phyloP scores from a whole-genome alignment of 345 rosid genomes.

The Cardiospermum halicacabum region DNA sequence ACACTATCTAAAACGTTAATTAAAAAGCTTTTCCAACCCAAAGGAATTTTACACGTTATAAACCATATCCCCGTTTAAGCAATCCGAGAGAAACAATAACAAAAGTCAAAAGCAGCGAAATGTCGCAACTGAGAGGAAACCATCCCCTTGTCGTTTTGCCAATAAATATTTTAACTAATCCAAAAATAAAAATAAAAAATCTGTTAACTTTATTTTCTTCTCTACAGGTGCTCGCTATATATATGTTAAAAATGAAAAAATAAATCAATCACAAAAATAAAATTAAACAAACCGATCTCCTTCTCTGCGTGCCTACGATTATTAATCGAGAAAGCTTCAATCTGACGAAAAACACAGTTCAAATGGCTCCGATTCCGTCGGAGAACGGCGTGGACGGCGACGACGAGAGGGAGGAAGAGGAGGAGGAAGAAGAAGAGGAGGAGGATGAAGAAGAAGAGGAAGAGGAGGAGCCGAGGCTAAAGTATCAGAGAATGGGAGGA shows the following conservation, averaged over 20 bases:
- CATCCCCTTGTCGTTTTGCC: conserved; percentile 22
- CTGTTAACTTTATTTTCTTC: background rate
- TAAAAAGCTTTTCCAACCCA: too few species aligned
- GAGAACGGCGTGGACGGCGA: conserved; percentile 93
- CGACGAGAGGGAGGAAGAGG: conserved; percentile 73
- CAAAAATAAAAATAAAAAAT: background rate
- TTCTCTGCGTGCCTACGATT: background rate
- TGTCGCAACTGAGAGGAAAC: background rate
- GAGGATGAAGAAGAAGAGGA: conserved; percentile 62
- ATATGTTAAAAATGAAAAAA: background rate
- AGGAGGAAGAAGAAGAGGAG: conserved; percentile 53
- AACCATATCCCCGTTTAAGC: too few species aligned
- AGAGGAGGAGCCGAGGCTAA: conserved; percentile 91
- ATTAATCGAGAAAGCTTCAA: background rate
- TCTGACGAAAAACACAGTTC: conserved; percentile 15
- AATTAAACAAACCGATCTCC: conserved; percentile 8
- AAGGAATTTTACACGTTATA: too few species aligned
- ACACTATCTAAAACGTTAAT: too few species aligned
- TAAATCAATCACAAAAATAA: background rate
- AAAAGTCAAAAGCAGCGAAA: background rate
- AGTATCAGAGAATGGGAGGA: conserved; percentile 97
- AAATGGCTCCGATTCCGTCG: conserved; percentile 72
- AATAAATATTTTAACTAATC: conserved; percentile 21
- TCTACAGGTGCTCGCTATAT: background rate
- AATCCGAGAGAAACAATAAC: background rate